phyloP scores from a whole-genome alignment of 1,284 basidiomycete genomes.

The Malassezia cuniculi region DNA sequence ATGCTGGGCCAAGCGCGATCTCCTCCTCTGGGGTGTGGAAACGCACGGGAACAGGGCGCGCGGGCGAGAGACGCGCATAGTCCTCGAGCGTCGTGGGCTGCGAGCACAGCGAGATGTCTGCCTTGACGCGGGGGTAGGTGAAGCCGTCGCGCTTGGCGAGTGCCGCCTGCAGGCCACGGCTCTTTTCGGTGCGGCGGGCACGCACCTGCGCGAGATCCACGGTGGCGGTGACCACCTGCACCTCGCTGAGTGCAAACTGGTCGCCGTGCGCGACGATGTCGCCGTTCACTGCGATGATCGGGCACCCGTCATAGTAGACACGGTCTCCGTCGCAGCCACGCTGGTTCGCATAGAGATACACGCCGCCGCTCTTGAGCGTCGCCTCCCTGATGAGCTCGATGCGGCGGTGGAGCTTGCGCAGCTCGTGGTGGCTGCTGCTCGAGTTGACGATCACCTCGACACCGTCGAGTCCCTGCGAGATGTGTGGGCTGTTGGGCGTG shows the following conservation, averaged over 20 bases:
- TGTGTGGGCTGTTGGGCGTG: conserved; percentile 92
- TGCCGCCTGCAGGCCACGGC: conserved; percentile 80
- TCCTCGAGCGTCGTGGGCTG: too few relatives aligned
- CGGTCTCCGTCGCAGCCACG: conserved; percentile 97
- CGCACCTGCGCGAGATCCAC: conserved; percentile 89
- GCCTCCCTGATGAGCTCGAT: conserved; percentile 94
- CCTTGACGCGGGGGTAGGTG: background rate
- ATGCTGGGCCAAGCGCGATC: conserved; percentile 94
- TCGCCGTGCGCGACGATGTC: conserved; percentile 81
- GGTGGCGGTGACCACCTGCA: conserved; percentile 88
- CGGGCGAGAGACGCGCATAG: too few relatives aligned
- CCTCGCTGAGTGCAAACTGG: conserved; percentile 87
- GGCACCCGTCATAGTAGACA: conserved; percentile 92
- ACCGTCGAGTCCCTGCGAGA: conserved; percentile 88
- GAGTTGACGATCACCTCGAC: conserved; percentile 98
- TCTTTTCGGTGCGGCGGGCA: conserved; percentile 62
- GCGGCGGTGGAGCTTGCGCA: conserved; percentile 78
- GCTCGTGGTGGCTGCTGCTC: conserved; percentile 89
- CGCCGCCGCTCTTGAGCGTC: conserved; percentile 86
- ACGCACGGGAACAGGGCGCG: conserved; percentile 50
- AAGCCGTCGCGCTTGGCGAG: conserved; percentile 13
- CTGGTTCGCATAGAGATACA: conserved; percentile 96
- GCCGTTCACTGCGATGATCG: conserved; percentile 89
- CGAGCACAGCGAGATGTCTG: background rate
- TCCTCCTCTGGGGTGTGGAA: conserved; percentile 90